A percentile compares a stretch with the other conserved stretches of the same genome.
Evolutionary conservation across 768 basidiomycete genomes (phyloP).

Genomic region (Daedaleopsis sinensis): DNA sequence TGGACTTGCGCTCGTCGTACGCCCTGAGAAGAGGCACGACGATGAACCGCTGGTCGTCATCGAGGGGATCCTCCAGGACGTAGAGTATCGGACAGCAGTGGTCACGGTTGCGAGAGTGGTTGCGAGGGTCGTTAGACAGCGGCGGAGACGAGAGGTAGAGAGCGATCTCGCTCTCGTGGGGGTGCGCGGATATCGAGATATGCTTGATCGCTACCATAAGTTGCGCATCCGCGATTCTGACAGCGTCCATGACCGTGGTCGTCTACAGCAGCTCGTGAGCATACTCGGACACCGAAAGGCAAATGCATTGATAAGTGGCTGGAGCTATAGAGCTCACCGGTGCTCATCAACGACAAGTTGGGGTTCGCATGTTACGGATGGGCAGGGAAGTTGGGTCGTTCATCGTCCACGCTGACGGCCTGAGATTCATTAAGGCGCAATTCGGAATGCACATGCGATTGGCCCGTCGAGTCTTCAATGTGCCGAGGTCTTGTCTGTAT

Average conservation of each 20-base stretch:
- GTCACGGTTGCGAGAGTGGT: constrained; percentile 24
- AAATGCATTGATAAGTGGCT: background rate
- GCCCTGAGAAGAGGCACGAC: constrained; percentile 7
- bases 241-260: constrained; percentile 14
- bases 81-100: constrained; percentile 15
- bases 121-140: constrained; percentile 12
- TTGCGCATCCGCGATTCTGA: background rate
- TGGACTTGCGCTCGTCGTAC: background rate
- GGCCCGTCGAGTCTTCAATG: no score
- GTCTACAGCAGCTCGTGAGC: background rate
- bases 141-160: background rate
- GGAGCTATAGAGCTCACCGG: background rate
- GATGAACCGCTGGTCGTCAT: constrained; percentile 4
- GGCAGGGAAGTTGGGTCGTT: background rate
- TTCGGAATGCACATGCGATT: background rate
- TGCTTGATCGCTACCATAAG: constrained; percentile 2
- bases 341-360: background rate
- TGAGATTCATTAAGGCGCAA: background rate
- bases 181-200: background rate
- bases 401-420: background rate
- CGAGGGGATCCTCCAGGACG: constrained; percentile 2
- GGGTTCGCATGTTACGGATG: background rate
- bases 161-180: constrained; percentile 10
- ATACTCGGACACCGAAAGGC: background rate
- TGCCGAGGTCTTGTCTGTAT: no score